Conservation (phyloP, 2,329 filamentous ascomycete species). For the Colletotrichum sp. region DNA sequence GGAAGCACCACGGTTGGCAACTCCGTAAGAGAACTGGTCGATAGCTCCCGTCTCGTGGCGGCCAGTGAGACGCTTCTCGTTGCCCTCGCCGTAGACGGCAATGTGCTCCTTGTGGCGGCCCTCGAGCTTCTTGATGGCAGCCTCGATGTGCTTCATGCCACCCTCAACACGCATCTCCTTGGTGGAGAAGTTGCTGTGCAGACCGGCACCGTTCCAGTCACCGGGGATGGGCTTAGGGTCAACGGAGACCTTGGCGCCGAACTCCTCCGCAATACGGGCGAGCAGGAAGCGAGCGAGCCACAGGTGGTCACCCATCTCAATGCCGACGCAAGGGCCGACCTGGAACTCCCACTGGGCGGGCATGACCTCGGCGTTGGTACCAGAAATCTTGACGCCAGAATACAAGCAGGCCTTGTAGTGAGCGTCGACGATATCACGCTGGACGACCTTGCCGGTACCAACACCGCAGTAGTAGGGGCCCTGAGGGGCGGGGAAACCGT, state of each 20-base stretch:
- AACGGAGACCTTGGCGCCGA: slow-evolving; percentile 93
- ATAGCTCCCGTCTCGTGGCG: slow-evolving; percentile 93
- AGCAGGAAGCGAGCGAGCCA: slow-evolving; percentile 87
- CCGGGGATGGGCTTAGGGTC: slow-evolving; percentile 95
- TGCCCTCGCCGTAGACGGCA: slow-evolving; percentile 93
- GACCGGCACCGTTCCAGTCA: slow-evolving; percentile 88
- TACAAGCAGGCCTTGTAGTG: slow-evolving; percentile 77
- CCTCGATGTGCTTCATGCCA: slow-evolving; percentile 95
- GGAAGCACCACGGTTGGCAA: slow-evolving; percentile 93
- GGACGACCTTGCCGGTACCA: slow-evolving; percentile 94
- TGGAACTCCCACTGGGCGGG: slow-evolving; percentile 98
- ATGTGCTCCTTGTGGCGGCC: slow-evolving; percentile 83
- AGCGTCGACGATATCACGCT: slow-evolving; percentile 96
- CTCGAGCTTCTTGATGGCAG: slow-evolving; percentile 82
- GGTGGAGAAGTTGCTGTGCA: slow-evolving; percentile 94
- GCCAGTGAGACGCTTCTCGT: slow-evolving; percentile 92
- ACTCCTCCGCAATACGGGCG: slow-evolving; percentile 91
- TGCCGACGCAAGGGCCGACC: slow-evolving; percentile 87
- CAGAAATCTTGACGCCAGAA: slow-evolving; percentile 90
- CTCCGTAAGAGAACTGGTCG: slow-evolving; percentile 91
- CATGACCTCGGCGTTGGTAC: slow-evolving; percentile 99
- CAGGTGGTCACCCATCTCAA: slow-evolving; percentile 93
- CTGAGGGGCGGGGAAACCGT: slow-evolving; percentile 89
- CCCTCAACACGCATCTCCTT: slow-evolving; percentile 84
- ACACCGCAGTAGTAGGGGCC: slow-evolving; percentile 93